Evolutionary conservation across 441 rosid genomes (phyloP).

Genomic region (Eutrema salsugineum): DNA sequence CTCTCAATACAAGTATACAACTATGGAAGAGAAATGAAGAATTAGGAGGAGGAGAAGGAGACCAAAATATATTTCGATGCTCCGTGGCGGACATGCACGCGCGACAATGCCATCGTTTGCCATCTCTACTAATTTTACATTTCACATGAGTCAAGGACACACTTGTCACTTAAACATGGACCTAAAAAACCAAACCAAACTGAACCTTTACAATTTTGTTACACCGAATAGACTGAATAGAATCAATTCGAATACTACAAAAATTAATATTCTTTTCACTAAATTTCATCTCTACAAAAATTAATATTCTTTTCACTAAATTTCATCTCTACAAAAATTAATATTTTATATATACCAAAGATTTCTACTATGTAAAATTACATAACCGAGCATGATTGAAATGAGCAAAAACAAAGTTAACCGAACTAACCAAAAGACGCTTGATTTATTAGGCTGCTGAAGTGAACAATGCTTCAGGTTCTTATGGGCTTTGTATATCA

Average conservation of each 20-base stretch:
- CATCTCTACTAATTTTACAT: slow-evolving; percentile 22
- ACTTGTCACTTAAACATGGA: not conserved
- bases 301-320: no score
- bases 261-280: no score
- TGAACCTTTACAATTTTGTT: not conserved
- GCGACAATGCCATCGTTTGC: slow-evolving; percentile 6
- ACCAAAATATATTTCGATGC: not conserved
- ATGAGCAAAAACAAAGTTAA: not conserved
- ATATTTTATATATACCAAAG: not conserved
- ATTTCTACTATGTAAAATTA: no score
- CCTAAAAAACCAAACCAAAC: not conserved
- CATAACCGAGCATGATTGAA: not conserved
- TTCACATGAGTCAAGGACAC: slow-evolving; percentile 19
- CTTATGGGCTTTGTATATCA: not conserved
- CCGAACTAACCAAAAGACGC: not conserved
- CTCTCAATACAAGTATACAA: not conserved
- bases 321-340: no score
- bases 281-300: no score
- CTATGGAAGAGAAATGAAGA: slow-evolving; percentile 22
- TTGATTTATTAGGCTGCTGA: not conserved
- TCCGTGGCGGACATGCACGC: slow-evolving; percentile 29
- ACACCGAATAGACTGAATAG: not conserved
- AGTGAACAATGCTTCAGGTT: not conserved
- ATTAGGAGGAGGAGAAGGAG: not conserved
- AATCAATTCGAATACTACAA: not conserved